Evolutionary conservation across 2,329 filamentous ascomycete genomes (phyloP), one percentile per base, ranked within the genome.

Genomic region (Aspergillus udagawae): DNA sequence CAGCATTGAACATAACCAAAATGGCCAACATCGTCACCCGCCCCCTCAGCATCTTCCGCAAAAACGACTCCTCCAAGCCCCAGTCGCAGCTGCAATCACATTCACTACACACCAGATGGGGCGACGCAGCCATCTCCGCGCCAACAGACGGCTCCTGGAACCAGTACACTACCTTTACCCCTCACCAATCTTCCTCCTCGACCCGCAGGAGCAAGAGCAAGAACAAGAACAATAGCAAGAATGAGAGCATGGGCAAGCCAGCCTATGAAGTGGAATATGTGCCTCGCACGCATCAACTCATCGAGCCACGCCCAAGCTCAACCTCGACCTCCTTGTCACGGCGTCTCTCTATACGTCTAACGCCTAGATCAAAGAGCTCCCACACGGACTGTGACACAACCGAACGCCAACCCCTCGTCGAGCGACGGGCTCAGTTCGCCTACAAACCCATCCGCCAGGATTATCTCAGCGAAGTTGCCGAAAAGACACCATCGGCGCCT

Each of bases 91-190:
- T 6, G 32, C 32, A 38, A 38, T 17, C 32, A 38, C 32, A 17
- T 17, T 38, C 32, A 7, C 67, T 74, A 10, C 73, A 77, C 54
- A 59, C 74, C 52, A 65, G 74, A 55, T 76, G 73, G 73, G 75
- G 74, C 3, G 74, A 77, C 55, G 66, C 69, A 38, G 54, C 63
- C 27, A 76, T 76, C 38, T 70, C 71, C 1, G 70, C 70, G 35
- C 75, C 73, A 5, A 71, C 73, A 25, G 69, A 72, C 38, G 73
- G 73, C 3, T 71, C 73, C 42, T 75, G 73, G 73, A 74, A 68
- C 27, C 72, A 74, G 54, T 66, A 67, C 48, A 6, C 32, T 17
- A 17, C 32, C 32, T 59, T 72, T 7, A 67, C 68, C 51, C 65
- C 67, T 23, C 66, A 68, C 57, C 61, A 62, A n/a, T 49, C 57